phyloP scores from a whole-genome alignment of 169 alveolate genomes.

The Eimeria falciformis region DNA sequence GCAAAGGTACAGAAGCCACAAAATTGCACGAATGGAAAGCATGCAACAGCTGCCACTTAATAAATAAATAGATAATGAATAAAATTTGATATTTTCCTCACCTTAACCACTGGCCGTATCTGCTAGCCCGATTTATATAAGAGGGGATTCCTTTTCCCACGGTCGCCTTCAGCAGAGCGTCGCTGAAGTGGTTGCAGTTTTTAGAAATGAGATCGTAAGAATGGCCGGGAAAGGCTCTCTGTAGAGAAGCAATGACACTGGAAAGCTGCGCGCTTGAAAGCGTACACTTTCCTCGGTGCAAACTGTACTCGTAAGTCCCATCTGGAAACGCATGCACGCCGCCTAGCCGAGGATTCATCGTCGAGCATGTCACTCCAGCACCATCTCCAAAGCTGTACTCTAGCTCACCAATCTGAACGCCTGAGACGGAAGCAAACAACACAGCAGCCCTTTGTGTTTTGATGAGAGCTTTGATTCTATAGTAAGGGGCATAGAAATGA shows the following conservation, averaged over 20 bases:
- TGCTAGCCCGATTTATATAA: constrained; percentile 53
- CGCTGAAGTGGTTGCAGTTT: constrained; percentile 78
- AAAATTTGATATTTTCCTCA: not conserved
- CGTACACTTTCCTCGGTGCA: constrained; percentile 26
- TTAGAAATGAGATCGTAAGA: constrained; percentile 44
- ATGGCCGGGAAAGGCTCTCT: constrained; percentile 29
- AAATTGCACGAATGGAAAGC: not conserved
- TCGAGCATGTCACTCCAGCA: constrained; percentile 28
- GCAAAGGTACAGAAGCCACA: not conserved
- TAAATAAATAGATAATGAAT: not conserved
- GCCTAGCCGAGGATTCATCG: not conserved
- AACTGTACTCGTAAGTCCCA: constrained; percentile 23
- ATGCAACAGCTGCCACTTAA: not conserved
- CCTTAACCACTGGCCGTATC: constrained; percentile 65
- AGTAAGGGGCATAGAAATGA: no score
- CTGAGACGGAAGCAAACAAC: not conserved
- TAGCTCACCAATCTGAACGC: constrained; percentile 55
- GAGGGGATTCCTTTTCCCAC: constrained; percentile 60
- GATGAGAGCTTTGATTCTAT: no score
- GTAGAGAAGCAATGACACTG: constrained; percentile 13
- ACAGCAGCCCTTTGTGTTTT: no score
- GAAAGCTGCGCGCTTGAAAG: constrained; percentile 24
- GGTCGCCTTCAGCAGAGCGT: constrained; percentile 58
- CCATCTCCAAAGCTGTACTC: constrained; percentile 64
- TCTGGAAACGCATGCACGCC: constrained; percentile 19